Conservation (phyloP, 805 yeast genomes). For the Naumovozyma baii region DNA sequence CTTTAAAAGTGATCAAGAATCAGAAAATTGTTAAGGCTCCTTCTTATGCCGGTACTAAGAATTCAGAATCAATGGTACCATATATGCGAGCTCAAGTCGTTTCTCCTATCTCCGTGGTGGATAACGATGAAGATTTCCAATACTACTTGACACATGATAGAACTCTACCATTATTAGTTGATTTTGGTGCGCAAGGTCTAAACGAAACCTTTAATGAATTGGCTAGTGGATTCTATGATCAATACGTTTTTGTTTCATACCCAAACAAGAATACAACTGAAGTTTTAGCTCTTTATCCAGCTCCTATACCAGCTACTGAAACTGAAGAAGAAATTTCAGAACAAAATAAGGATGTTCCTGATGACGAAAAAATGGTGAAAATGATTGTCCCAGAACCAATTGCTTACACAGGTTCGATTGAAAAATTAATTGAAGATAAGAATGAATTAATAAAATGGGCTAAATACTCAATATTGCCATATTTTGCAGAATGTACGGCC, state of each 20-base stretch:
- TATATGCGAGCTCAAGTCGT: conserved; percentile 72
- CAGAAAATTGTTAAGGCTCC: conserved; percentile 36
- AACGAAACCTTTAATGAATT: conserved; percentile 50
- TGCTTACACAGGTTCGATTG: conserved; percentile 10
- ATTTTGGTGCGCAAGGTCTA: conserved; percentile 34
- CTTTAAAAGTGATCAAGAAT: conserved; percentile 59
- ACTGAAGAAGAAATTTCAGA: not conserved
- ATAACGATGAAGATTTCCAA: conserved; percentile 41
- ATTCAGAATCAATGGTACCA: conserved; percentile 60
- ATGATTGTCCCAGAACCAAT: conserved; percentile 15
- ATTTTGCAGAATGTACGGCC: conserved; percentile 80
- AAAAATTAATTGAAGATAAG: conserved; percentile 13
- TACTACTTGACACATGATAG: conserved; percentile 32
- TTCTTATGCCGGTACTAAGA: conserved; percentile 78
- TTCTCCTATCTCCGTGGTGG: conserved; percentile 57
- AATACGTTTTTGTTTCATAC: conserved; percentile 45
- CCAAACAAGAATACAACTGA: conserved; percentile 17
- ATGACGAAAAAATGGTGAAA: conserved; percentile 1
- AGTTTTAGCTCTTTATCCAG: conserved; percentile 1
- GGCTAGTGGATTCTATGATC: conserved; percentile 59
- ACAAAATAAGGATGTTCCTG: not conserved
- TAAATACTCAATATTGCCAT: conserved; percentile 60
- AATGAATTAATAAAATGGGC: conserved; percentile 17
- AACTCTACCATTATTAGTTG: conserved; percentile 48
- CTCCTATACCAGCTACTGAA: not conserved